Percentiles rank a stretch among this genome's conserved stretches.
phyloP scores from a whole-genome alignment of 2,329 filamentous ascomycete genomes.

The Talaromyces funiculosus region DNA sequence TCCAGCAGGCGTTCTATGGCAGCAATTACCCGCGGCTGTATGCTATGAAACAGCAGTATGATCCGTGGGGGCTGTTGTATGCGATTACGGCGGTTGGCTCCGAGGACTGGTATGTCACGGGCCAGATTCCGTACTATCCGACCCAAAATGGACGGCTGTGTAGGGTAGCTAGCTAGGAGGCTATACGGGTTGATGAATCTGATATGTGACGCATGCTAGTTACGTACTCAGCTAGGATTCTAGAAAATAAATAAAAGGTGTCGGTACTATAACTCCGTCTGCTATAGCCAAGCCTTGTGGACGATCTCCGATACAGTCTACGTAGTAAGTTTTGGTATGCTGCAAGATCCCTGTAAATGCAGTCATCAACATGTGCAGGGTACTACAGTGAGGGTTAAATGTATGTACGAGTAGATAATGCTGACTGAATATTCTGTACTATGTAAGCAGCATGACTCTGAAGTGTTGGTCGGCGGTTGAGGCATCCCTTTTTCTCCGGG shows the following conservation, averaged over 20 bases:
- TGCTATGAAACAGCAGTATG: slow-evolving; percentile 38
- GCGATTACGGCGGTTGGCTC: slow-evolving; percentile 36
- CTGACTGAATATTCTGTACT: not conserved
- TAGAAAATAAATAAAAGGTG: not conserved
- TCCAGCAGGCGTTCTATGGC: slow-evolving; percentile 40
- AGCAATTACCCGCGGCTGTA: slow-evolving; percentile 34
- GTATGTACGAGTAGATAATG: not conserved
- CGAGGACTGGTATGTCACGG: slow-evolving; percentile 30
- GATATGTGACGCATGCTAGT: not conserved
- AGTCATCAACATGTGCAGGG: not conserved
- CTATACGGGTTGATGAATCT: not conserved
- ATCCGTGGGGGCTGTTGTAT: slow-evolving; percentile 38
- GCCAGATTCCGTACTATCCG: slow-evolving; percentile 4
- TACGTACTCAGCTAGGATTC: not conserved
- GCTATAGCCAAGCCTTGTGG: not conserved
- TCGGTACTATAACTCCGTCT: not conserved
- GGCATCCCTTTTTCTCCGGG: not conserved
- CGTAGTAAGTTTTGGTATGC: not conserved
- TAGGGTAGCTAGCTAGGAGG: not conserved
- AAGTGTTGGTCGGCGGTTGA: not conserved
- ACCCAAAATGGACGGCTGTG: slow-evolving; percentile 4
- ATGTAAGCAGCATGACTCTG: not conserved
- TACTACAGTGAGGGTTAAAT: no score
- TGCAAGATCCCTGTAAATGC: not conserved
- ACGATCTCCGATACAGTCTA: not conserved